These are phyloP conservation scores for Symmetrospora coprosmae DNA, from an alignment of 768 basidiomycete genomes.

Conservation along the genomic window DNA sequence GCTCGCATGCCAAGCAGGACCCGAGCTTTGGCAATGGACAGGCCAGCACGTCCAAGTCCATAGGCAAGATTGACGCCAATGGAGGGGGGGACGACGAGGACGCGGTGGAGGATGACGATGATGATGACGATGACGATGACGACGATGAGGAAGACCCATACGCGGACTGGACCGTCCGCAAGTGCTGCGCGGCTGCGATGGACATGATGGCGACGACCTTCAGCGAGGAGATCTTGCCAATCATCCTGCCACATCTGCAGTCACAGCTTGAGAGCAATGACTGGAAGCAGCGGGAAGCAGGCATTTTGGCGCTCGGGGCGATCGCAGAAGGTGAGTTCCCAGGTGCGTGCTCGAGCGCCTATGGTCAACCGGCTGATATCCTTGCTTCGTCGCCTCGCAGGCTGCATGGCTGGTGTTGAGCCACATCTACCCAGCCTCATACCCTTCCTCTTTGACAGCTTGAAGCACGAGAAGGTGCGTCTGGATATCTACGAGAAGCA, in stretches of 20 bases:
- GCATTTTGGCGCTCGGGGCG: constrained; percentile 85
- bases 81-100: constrained; percentile 49
- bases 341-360: background rate
- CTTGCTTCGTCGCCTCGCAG: constrained; percentile 40
- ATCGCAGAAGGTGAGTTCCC: constrained; percentile 78
- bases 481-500: background rate
- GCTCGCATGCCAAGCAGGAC: constrained; percentile 56
- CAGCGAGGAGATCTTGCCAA: constrained; percentile 70
- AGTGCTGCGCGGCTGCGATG: constrained; percentile 92
- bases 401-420: constrained; percentile 89
- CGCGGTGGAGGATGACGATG: constrained; percentile 76
- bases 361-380: no score
- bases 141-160: constrained; percentile 94
- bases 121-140: constrained; percentile 70
- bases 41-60: constrained; percentile 9
- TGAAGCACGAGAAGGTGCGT: constrained; percentile 78
- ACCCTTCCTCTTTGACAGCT: constrained; percentile 76
- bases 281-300: constrained; percentile 90
- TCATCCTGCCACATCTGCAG: constrained; percentile 76
- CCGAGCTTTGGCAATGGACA: background rate
- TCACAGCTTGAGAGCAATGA: constrained; percentile 82
- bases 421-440: constrained; percentile 86
- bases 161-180: constrained; percentile 96
- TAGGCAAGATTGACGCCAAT: constrained; percentile 14
- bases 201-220: constrained; percentile 94